phyloP scores from a whole-genome alignment of 345 rosid species.

The Arabidopsis arenosa region DNA sequence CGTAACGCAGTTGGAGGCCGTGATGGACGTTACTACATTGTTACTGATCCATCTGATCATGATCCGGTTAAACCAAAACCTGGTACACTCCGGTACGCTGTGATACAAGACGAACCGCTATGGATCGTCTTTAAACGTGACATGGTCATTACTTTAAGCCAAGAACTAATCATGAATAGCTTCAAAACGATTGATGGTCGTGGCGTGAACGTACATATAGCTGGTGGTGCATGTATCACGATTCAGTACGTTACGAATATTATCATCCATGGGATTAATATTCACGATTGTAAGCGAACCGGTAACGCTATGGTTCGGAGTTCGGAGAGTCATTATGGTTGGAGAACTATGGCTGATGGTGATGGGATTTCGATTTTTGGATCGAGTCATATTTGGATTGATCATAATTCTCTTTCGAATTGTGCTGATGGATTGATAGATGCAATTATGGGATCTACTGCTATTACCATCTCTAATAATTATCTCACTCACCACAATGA shows the following conservation, averaged over 20 bases:
- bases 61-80: slow-evolving; percentile 67
- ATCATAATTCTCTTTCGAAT: slow-evolving; percentile 78
- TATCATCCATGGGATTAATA: slow-evolving; percentile 66
- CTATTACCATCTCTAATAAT: slow-evolving; percentile 74
- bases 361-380: slow-evolving; percentile 79
- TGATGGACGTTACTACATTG: slow-evolving; percentile 65
- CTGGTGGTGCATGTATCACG: slow-evolving; percentile 64
- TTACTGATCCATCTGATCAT: slow-evolving; percentile 58
- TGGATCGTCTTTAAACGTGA: slow-evolving; percentile 78
- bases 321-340: slow-evolving; percentile 74
- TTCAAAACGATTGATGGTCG: slow-evolving; percentile 80
- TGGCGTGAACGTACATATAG: slow-evolving; percentile 58
- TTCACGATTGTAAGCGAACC: slow-evolving; percentile 68
- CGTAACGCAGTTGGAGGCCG: slow-evolving; percentile 76
- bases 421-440: slow-evolving; percentile 81
- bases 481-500: slow-evolving; percentile 80
- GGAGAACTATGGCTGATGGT: slow-evolving; percentile 83
- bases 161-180: slow-evolving; percentile 80
- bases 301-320: slow-evolving; percentile 84
- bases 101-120: slow-evolving; percentile 67
- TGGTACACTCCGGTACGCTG: slow-evolving; percentile 77
- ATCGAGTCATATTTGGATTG: slow-evolving; percentile 82
- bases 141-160: slow-evolving; percentile 70
- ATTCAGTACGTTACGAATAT: slow-evolving; percentile 73
- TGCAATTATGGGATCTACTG: slow-evolving; percentile 72